Base-by-base conservation (phyloP, 1,139 yeast genomes). In the Blastobotrys petasosporus region DNA sequence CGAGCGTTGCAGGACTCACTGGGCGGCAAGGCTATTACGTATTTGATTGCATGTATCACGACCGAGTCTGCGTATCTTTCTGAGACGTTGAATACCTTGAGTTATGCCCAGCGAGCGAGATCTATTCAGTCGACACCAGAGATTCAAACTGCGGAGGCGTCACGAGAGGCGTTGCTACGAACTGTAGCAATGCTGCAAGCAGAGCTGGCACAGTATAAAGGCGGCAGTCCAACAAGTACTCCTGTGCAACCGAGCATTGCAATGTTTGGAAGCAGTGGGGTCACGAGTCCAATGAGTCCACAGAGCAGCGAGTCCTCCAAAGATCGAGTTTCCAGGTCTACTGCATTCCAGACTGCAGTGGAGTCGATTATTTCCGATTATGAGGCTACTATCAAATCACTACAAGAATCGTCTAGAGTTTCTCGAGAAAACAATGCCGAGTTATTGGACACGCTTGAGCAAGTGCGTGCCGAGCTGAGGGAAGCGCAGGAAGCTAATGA, bases 1-100 rank as follows among this genome's bases (percentile, higher is more conserved):
- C 71, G 92, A 52, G 63, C 85, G 33, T 67, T 85, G 47, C 90
- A 83, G 57, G 94, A 85, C 58, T 84, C 94, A 0, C 69, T 86
- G 23, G 94, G 94, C 1, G 95, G 95, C 7, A 74, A 77, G 47
- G 85, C 95, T 0, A 82, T 82, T 54, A 86, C 95, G 0, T 74
- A 83, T 20, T 71, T 86, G 50, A 79, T 85, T 34, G 90, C 94
- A 29, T 85, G 94, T 4, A 74, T 87, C 9, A 85, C 90, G 2
- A 75, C 75, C 53, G 75, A 79, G 20, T 80, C 82, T 40, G 59
- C 78, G 36, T 57, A 52, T 39, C 33, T 54, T 31, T 90, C 84
- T 23, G 94, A 86, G 62, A 85, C 95, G 0, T 62, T 80, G 13
- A 83, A 88, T 41, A 86, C 95, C 0, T 68, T 87, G 47, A 87